A percentile compares a stretch with the other conserved stretches of the same genome.
These are phyloP conservation scores for Colletotrichum liaoningense DNA, from an alignment of 2,329 filamentous ascomycete species.

Conservation along the genomic window DNA sequence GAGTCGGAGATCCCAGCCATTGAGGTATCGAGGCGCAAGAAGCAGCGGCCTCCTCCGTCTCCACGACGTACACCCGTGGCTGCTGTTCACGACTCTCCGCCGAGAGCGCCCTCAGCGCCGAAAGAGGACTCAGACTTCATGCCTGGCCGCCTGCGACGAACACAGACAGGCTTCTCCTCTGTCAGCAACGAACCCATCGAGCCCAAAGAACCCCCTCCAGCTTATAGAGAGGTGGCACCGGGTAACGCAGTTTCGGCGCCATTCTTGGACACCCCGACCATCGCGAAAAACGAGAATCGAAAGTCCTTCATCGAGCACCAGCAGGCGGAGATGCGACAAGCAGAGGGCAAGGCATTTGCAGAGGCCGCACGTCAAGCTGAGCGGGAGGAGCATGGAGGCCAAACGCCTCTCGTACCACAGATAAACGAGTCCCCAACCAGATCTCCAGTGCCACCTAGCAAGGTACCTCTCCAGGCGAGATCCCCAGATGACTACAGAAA, in stretches of 20 bases:
- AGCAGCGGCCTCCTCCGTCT: constrained; percentile 45
- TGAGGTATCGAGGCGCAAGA: constrained; percentile 75
- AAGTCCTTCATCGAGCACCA: constrained; percentile 69
- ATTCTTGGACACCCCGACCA: constrained; percentile 54
- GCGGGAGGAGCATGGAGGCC: constrained; percentile 39
- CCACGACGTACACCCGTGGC: constrained; percentile 42
- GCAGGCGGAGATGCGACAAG: constrained; percentile 70
- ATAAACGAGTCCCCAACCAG: constrained; percentile 33
- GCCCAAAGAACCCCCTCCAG: constrained; percentile 20
- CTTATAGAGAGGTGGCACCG: constrained; percentile 43
- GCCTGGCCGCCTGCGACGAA: constrained; percentile 65
- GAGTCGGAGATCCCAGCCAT: constrained; percentile 79
- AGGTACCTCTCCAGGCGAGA: constrained; percentile 38
- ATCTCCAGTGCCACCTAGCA: constrained; percentile 30
- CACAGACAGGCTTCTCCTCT: constrained; percentile 66
- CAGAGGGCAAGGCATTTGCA: constrained; percentile 69
- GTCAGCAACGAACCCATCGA: constrained; percentile 40
- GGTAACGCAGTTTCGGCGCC: constrained; percentile 50
- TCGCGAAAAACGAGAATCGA: constrained; percentile 62
- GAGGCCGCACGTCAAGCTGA: constrained; percentile 55
- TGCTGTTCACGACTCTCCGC: constrained; percentile 42
- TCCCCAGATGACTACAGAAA: constrained; percentile 38
- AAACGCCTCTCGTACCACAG: constrained; percentile 44
- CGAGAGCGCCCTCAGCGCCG: constrained; percentile 39
- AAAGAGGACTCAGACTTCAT: constrained; percentile 57